Evolutionary conservation across 371 early-diverging fungal species (phyloP), one percentile per base, ranked within the genome.

Genomic region (Phascolomyces articulosus): DNA sequence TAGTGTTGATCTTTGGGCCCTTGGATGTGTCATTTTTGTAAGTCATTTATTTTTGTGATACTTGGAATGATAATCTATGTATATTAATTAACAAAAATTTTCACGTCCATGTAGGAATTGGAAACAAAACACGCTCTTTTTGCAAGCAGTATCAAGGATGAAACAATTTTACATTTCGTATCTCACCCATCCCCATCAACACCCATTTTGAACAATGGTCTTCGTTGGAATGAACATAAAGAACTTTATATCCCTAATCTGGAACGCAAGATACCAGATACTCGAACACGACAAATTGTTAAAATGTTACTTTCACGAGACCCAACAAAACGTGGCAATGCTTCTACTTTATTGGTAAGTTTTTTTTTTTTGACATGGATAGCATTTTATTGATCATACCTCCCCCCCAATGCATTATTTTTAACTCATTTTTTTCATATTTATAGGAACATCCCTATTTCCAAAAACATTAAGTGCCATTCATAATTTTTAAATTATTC

Each of bases 101-200:
- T n/a, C n/a, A n/a, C n/a, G n/a, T n/a, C n/a, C n/a, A n/a, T n/a
- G n/a, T 44, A 51, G 51, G 82, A 82, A 69, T 62, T 82, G 40
- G 79, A 78, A 29, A 82, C 82, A 0, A 74, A 77, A 40, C 75
- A 72, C 26, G 69, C 82, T 0, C 49, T 82, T 40, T 82, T 82
- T 56, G 63, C 75, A 31, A 71, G 54, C 58, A 77, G 65, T 31
- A 78, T 75, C 63, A 82, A 78, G 31, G 82, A 82, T 58, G 79
- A 78, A 65, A 82, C 82, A 0, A 82, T 82, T 44, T 58, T 82
- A 6, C 82, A 82, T 40, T 82, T 82, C 34, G 61, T 82, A 38
- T 82, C 82, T 0, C 82, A 82, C 65, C 82, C 82, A 20, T 78
- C 82, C 10, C 75, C 77, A 13, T 75, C 79, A 11, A 82, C 82